phyloP scores from a whole-genome alignment of 192 early-diverging fungal species.

The Mortierella antarctica region DNA sequence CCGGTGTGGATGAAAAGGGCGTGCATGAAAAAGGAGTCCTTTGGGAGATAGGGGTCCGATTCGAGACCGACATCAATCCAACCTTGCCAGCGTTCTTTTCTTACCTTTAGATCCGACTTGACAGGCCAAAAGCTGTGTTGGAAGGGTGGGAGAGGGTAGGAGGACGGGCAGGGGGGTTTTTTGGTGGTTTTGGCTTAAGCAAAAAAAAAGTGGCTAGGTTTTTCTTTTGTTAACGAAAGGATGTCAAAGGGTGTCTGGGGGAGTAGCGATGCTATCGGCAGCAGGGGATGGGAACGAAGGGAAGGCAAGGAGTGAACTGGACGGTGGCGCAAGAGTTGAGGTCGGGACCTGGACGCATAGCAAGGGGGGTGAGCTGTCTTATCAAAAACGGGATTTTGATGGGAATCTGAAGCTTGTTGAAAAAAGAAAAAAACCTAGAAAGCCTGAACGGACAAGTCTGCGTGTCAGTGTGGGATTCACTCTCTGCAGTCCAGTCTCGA shows the following conservation, averaged over 20 bases:
- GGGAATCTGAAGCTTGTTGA: not conserved
- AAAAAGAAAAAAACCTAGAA: not conserved
- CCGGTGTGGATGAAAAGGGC: not conserved
- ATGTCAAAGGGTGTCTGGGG: constrained; percentile 21
- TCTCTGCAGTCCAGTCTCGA: not conserved
- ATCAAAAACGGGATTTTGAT: constrained; percentile 47
- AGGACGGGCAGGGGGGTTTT: not conserved
- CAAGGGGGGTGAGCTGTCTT: constrained; percentile 37
- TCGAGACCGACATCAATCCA: not conserved
- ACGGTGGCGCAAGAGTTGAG: constrained; percentile 52
- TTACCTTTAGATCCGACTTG: constrained; percentile 55
- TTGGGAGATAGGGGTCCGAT: not conserved
- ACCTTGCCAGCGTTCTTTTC: not conserved
- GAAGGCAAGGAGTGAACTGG: constrained; percentile 48
- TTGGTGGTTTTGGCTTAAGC: constrained; percentile 19
- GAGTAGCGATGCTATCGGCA: constrained; percentile 54
- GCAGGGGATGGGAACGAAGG: constrained; percentile 55
- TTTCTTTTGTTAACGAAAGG: constrained; percentile 14
- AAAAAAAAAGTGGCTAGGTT: constrained; percentile 3
- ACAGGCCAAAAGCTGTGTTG: constrained; percentile 48
- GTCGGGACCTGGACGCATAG: constrained; percentile 55
- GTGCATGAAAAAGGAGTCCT: not conserved
- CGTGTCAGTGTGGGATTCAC: not conserved
- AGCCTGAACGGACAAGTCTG: not conserved
- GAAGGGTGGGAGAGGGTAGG: not conserved